Base-by-base conservation (phyloP, 169 alveolate species). In the Cryptosporidium viatorum region DNA sequence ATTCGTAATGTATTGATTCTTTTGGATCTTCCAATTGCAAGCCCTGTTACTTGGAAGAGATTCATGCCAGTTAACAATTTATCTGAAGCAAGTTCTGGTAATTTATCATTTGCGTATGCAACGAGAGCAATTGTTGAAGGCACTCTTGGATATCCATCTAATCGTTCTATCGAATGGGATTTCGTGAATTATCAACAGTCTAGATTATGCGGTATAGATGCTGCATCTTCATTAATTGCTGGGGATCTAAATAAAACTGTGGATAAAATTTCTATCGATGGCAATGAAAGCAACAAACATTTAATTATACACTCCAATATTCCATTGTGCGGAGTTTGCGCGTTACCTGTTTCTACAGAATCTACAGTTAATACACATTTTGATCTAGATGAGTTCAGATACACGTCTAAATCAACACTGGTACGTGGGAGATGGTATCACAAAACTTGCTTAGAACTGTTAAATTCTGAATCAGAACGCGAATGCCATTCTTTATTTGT, bases 351-450 rank as follows among this genome's bases (percentile, higher is more conserved):
- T 65, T 80, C 89, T 41, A 80, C 89, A 43, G 89, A 80, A 21
- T 80, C 89, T 6, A 65, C 89, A 2, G 89, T 80, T 23, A 62
- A 39, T 48, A 62, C 73, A 23, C 89, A 62, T 60, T 18, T 29
- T 21, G 70, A 73, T 62, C 21, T 51, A 33, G 41, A n/a, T 33
- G 52, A 73, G 35, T 73, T 73, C 10, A 73, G 51, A 29, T 73
- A 73, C 31, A 29, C 51, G 10, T 52, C 86, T 12, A 80, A 65
- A 10, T 80, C 89, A 41, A 58, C 62, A 45, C 45, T 80, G 31
- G 68, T 80, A 14, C 71, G 89, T 43, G 89, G 89, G 14, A 80
- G 89, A 65, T 80, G 89, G 89, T 80, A 80, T 65, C 89, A 80
- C 35, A n/a, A 65, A 80, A 60, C 75, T 31, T 80, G 89, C 43